Evolutionary conservation across 2,329 filamentous ascomycete genomes (phyloP).

Genomic region (Stenocarpella maydis): DNA sequence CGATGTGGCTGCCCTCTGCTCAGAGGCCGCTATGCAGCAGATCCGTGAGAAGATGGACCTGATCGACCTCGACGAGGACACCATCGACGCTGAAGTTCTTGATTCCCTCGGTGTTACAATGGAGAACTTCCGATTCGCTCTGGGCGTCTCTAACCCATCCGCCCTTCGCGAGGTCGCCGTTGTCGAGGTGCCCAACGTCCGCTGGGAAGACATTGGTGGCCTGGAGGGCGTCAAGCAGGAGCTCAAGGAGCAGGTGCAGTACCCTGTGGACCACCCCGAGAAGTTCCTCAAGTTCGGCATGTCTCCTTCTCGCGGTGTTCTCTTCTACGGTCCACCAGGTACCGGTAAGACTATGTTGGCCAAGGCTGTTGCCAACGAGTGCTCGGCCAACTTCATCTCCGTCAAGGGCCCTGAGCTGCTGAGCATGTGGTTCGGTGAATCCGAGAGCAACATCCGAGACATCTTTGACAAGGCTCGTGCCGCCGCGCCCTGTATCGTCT

Average conservation of each 20-base stretch:
- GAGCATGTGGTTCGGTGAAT: slow-evolving; percentile 99
- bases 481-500: slow-evolving; percentile 96
- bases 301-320: slow-evolving; percentile 95
- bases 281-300: slow-evolving; percentile 99
- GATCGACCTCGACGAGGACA: slow-evolving; percentile 98
- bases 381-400: slow-evolving; percentile 99
- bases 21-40: slow-evolving; percentile 99
- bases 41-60: slow-evolving; percentile 99
- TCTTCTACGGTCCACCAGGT: slow-evolving; percentile 99
- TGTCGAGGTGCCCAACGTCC: slow-evolving; percentile 98
- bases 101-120: slow-evolving; percentile 98
- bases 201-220: slow-evolving; percentile 99
- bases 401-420: slow-evolving; percentile 98
- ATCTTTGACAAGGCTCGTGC: slow-evolving; percentile 99
- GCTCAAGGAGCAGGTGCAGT: slow-evolving; percentile 98
- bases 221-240: slow-evolving; percentile 98
- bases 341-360: slow-evolving; percentile 99
- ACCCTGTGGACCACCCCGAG: slow-evolving; percentile 98
- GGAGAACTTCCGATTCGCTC: slow-evolving; percentile 99
- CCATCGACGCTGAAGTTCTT: slow-evolving; percentile 97
- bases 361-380: slow-evolving; percentile 99
- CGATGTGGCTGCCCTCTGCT: slow-evolving; percentile 97
- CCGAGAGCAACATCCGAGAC: slow-evolving; percentile 98
- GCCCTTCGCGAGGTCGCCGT: slow-evolving; percentile 98
- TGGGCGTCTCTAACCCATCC: slow-evolving; percentile 97